Conservation (phyloP, 2,329 filamentous ascomycete species). For the Arachnopeziza araneosa region DNA sequence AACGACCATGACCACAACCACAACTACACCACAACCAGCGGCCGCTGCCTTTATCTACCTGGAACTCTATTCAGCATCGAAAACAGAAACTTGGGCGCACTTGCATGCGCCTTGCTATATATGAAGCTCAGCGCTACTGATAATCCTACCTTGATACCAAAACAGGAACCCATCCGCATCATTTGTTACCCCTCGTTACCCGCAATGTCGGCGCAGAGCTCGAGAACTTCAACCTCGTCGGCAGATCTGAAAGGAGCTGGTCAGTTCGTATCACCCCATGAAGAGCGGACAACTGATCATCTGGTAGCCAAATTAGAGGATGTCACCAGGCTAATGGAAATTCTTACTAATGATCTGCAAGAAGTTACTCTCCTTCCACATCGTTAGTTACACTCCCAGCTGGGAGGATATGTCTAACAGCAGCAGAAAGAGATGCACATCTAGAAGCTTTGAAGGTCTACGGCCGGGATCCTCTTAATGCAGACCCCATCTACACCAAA, state of each 20-base stretch:
- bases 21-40: too few species aligned
- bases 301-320: conserved; percentile 59
- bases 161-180: too few species aligned
- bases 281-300: neutral
- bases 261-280: neutral
- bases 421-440: conserved; percentile 54
- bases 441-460: conserved; percentile 71
- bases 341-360: conserved; percentile 56
- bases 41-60: too few species aligned
- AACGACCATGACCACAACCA: too few species aligned
- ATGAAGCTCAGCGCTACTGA: too few species aligned
- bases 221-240: neutral
- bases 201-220: neutral
- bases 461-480: conserved; percentile 64
- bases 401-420: conserved; percentile 5
- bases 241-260: neutral
- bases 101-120: too few species aligned
- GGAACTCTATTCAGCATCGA: too few species aligned
- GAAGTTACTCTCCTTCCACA: conserved; percentile 52
- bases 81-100: too few species aligned
- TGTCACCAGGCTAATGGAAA: conserved; percentile 58
- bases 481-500: conserved; percentile 79
- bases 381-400: conserved; percentile 43
- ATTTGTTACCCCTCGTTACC: too few species aligned
- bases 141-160: too few species aligned